These are phyloP conservation scores for Cadophora gregata DNA, from an alignment of 2,329 filamentous ascomycete genomes.

Conservation along the genomic window DNA sequence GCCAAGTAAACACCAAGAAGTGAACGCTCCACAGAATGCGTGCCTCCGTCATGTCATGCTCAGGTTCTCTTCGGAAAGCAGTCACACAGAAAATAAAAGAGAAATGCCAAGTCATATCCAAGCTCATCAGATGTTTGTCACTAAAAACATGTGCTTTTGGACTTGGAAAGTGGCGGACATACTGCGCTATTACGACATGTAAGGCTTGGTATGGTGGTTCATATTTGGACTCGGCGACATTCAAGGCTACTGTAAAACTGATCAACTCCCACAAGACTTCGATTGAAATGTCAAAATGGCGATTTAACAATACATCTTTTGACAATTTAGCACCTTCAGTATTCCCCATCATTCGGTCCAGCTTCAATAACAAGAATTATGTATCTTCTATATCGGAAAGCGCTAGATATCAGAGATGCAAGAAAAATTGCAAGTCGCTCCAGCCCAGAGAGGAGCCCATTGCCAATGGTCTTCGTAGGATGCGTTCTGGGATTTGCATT, in stretches of 20 bases:
- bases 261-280: neutral
- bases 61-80: neutral
- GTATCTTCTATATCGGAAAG: neutral
- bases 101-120: neutral
- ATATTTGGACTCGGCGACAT: too few species aligned
- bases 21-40: neutral
- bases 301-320: neutral
- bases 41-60: neutral
- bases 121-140: neutral
- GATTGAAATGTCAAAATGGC: neutral
- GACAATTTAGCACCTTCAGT: neutral
- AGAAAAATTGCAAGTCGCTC: neutral
- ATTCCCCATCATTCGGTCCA: neutral
- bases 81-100: neutral
- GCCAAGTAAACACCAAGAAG: neutral
- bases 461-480: neutral
- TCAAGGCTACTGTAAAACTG: neutral
- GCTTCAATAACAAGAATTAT: neutral
- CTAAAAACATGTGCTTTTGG: neutral
- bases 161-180: neutral
- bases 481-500: neutral
- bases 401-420: neutral
- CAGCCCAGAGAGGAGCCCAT: neutral
- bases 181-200: neutral
- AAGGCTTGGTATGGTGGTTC: neutral